Base-by-base conservation (phyloP, 495 filamentous ascomycete genomes). In the Penicillium bovifimosum region DNA sequence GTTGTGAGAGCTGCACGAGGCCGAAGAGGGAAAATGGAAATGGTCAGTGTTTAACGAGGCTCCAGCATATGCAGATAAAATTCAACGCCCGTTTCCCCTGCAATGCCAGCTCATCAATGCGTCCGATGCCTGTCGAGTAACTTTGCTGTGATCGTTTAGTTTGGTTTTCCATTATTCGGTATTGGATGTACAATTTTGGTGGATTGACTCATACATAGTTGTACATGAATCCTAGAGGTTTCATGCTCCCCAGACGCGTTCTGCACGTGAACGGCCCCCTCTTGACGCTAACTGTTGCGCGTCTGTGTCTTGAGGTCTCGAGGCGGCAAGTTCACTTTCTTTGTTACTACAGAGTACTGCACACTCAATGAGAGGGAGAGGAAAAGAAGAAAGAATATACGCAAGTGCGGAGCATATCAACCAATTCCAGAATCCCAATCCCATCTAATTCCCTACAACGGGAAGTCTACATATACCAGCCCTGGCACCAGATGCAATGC, bases 61-160 rank as follows among this genome's bases (percentile, higher is more conserved):
- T 36, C 56, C 50, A 60, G 42, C 36, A 42, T 47, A 27, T 51
- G 41, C 52, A 53, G 47, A 60, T 62, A 54, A 55, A 61, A 47
- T 31, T 45, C 47, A 54, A 50, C 54, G 40, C 62, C 62, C 55
- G 48, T 61, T 57, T 58, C 69, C 64, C 56, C 68, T 60, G 58
- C 59, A 80, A 80, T 90, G 88, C 85, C 87, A 91, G 83, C 87
- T 89, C 87, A 91, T 88, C 86, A 85, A 72, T 87, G 85, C 87
- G 85, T 88, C 78, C 77, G 74, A 72, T 69, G 72, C 71, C 72
- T 72, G 69, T 63, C 70, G 66, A 69, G 65, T 65, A 72, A 69
- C 60, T 64, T 54, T 52, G 36, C 46, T 1, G 5, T 43, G 26
- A 43, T n/a, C n/a, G 14, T 27, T 16, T 29, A 20, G 13, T 3